Percentiles rank a stretch among this genome's conserved stretches.
phyloP scores from a whole-genome alignment of 495 filamentous ascomycete genomes.

The Halenospora varia region DNA sequence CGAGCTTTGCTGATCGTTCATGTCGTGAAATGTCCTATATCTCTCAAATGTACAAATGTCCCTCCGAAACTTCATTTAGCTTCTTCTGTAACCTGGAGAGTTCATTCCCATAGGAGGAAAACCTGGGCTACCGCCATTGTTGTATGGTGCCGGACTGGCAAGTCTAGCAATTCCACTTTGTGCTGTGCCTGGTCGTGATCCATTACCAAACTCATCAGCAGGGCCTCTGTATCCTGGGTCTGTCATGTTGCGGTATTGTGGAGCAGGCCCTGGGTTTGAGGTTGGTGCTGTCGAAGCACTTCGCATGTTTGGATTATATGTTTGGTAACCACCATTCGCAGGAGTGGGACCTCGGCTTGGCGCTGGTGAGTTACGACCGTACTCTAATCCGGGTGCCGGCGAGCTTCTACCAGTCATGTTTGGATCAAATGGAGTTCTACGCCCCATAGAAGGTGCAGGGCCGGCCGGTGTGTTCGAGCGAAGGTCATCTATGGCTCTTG shows the following conservation, averaged over 20 bases:
- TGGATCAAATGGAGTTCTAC: constrained; percentile 18
- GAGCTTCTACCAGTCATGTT: constrained; percentile 12
- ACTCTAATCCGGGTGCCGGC: constrained; percentile 6
- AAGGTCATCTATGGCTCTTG: constrained; percentile 9
- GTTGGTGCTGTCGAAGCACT: constrained; percentile 23
- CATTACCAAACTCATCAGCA: constrained; percentile 6
- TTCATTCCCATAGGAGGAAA: constrained; percentile 1
- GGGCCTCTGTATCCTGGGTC: constrained; percentile 36
- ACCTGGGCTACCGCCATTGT: constrained; percentile 10
- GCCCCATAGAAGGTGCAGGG: constrained; percentile 11
- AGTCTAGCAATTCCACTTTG: constrained; percentile 12
- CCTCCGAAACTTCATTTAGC: not conserved
- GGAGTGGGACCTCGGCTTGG: constrained; percentile 26
- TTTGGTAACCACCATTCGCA: constrained; percentile 11
- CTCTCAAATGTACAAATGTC: not conserved
- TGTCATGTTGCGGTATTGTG: constrained; percentile 46
- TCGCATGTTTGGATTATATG: constrained; percentile 23
- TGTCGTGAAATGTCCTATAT: not conserved
- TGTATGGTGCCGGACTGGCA: constrained; percentile 21
- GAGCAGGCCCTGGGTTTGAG: constrained; percentile 34
- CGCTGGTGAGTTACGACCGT: constrained; percentile 34
- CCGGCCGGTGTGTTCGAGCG: constrained; percentile 18
- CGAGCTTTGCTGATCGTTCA: not conserved
- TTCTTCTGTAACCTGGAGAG: not conserved
- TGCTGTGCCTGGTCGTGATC: constrained; percentile 11